Evolutionary conservation across 2,329 filamentous ascomycete species (phyloP), one percentile per base, ranked within the genome.

Genomic region (Sporothrix globosa): DNA sequence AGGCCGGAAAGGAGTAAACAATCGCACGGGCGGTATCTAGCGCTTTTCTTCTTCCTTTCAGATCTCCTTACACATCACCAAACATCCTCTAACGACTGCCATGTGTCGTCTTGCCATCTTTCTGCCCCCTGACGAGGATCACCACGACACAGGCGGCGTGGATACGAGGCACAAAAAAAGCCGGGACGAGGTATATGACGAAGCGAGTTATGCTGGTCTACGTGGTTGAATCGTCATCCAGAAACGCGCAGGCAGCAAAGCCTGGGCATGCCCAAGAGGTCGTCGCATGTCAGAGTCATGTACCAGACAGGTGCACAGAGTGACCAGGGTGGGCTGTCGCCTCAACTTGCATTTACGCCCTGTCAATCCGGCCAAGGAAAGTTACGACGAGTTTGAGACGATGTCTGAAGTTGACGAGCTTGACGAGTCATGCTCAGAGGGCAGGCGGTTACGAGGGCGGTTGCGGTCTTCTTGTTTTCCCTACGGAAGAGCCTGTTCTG

Each of bases 391-490:
- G 63, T 67, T 41, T 67, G 63, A 67, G 48, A 41, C 27, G 17
- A 48, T 56, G 66, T 68, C 52, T 56, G 50, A 68, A 46, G 52
- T 58, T 56, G 48, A 56, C 52, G 48, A 67, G 48, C 39, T 24
- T 54, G 44, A 27, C 63, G 66, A 68, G 66, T 68, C 66, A 68
- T 68, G 66, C 30, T 39, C 39, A 30, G 21, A 30, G 24, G 4
- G 30, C 6, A 27, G 58, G 58, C 30, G 30, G 30, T 10, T 44
- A 44, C 41, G 27, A 7, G n/a, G 7, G 54, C 30, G 14, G 19
- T 4, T 56, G 54, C 19, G 54, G 54, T 17, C 46, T 11, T 61
- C 46, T 46, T 61, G 39, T 24, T 61, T 44, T 44, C n/a, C 9
- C n/a, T 17, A 5, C 11, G n/a, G 39, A 21, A 39, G 24, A 56